Base-by-base conservation (phyloP, 257 asterid genomes). In the Nicotiana obtusifolia region DNA sequence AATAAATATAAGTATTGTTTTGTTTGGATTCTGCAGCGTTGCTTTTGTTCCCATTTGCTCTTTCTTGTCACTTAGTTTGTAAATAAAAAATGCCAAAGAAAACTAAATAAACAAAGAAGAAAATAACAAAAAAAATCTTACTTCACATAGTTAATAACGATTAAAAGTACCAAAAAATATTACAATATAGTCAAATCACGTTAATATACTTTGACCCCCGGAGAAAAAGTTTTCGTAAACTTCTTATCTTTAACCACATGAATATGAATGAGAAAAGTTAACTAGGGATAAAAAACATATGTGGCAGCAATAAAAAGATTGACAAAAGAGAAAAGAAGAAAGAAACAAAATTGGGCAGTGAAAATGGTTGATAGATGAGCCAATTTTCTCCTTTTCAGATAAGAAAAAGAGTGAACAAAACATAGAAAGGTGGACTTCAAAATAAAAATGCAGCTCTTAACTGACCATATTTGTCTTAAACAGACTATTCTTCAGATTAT, bases 311-410 rank as follows among this genome's bases (percentile, higher is more conserved):
- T 14, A 30, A 52, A 52, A 52, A 14, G 57, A 14, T 52, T 52
- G 17, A 75, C 62, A 75, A 28, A 47, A 75, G 62, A 75, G 80
- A 47, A 41, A 20, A 7, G 60, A 47, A 75, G 80, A 41, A 75
- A 75, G 35, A 75, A 78, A 57, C 69, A 78, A 60, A 78, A 60
- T n/a, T 35, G 59, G 56, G 82, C 41, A 59, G 69, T 78, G 82
- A 37, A 60, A 78, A 78, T 60, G 82, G 82, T 78, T 78, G 82
- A 44, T 78, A 7, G 35, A 78, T 33, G 82, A 64, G 24, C 59
- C 82, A 78, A 80, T 62, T 80, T 61, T 61, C 82, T 61, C 35
- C 76, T 80, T 61, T 80, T 80, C 62, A 80, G 41, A 80, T 64
- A 15, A 73, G 61, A n/a, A 67, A 67, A 67, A 10, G 28, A 67